phyloP scores from a whole-genome alignment of 2,329 filamentous ascomycete species.

The Pyricularia sp. region DNA sequence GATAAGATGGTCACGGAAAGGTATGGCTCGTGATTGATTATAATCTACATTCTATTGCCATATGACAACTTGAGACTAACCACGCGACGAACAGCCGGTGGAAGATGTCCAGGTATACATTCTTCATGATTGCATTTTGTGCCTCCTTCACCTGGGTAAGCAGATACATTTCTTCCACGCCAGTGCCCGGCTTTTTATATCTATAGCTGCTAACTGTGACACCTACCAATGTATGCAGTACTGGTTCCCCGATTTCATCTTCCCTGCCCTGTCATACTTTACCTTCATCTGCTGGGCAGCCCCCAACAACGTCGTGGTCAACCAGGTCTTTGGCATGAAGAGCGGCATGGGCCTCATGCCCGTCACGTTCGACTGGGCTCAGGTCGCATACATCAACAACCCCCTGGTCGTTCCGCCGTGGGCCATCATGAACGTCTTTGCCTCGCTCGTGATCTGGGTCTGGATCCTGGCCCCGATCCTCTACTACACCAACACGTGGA shows the following conservation, averaged over 20 bases:
- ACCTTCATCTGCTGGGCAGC: constrained; percentile 54
- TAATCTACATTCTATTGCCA: neutral
- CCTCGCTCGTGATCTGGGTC: constrained; percentile 36
- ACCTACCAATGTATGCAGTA: constrained; percentile 25
- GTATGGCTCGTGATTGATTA: neutral
- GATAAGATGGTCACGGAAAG: constrained; percentile 13
- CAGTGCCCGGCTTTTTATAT: neutral
- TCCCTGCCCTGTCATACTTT: constrained; percentile 51
- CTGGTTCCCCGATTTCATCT: constrained; percentile 54
- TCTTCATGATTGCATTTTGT: constrained; percentile 37
- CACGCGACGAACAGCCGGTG: constrained; percentile 19
- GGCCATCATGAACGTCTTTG: constrained; percentile 38
- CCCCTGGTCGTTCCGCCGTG: constrained; percentile 30
- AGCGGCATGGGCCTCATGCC: constrained; percentile 53
- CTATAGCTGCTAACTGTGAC: neutral
- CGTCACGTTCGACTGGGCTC: constrained; percentile 58
- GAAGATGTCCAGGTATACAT: constrained; percentile 31
- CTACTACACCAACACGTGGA: constrained; percentile 39
- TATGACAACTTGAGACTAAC: neutral
- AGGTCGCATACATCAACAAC: constrained; percentile 42
- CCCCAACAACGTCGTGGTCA: constrained; percentile 50
- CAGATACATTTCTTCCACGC: constrained; percentile 7
- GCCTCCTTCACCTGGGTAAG: constrained; percentile 40
- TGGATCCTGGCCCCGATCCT: constrained; percentile 32
- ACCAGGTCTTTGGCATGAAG: constrained; percentile 55